Base-by-base conservation (phyloP, 2,329 filamentous ascomycete species). In the Drechslerella stenobrocha region DNA sequence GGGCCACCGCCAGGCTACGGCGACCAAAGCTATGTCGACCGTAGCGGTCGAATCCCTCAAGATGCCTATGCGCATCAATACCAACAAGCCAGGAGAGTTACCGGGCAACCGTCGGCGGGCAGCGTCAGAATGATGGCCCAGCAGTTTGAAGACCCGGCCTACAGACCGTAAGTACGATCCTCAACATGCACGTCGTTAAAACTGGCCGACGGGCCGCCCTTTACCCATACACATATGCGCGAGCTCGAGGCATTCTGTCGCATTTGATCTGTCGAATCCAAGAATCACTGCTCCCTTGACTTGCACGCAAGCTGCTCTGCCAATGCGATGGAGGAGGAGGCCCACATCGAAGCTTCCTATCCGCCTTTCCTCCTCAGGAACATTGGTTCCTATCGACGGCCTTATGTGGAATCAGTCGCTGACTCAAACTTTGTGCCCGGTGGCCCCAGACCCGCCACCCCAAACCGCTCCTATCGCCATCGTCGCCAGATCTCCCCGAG, bases 321-420 rank as follows among this genome's bases (percentile, higher is more conserved):
- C n/a, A 46, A 18, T 28, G 50, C 34, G 11, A 66, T 66, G 60
- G 53, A 50, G 11, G 58, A 58, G 60, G 53, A 50, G 15, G 42
- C 60, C 44, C 28, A 59, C 24, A 52, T 60, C 11, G 55, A 67
- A 30, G 48, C 63, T 9, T 53, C 53, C 3, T 59, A 65, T 20
- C 56, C 58, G 20, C 52, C 53, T 1, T 34, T 37, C 23, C 18
- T 69, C 18, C 26, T 63, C 22, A 32, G 57, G 42, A 46, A 45
- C n/a, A 57, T 57, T 22, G 56, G 57, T n/a, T 50, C 37, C n/a
- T 69, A 69, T 47, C 30, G 64, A 37, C 48, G 64, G 13, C 64
- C 64, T 23, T 69, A 69, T 35, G 56, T 61, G 46, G 64, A 69
- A 63, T 69, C 64, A 26, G 64, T 69, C 28, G 64, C 64, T 69